These are phyloP conservation scores for Globisporangium nodosum DNA, from an alignment of 352 stramenopile species.

Conservation along the genomic window DNA sequence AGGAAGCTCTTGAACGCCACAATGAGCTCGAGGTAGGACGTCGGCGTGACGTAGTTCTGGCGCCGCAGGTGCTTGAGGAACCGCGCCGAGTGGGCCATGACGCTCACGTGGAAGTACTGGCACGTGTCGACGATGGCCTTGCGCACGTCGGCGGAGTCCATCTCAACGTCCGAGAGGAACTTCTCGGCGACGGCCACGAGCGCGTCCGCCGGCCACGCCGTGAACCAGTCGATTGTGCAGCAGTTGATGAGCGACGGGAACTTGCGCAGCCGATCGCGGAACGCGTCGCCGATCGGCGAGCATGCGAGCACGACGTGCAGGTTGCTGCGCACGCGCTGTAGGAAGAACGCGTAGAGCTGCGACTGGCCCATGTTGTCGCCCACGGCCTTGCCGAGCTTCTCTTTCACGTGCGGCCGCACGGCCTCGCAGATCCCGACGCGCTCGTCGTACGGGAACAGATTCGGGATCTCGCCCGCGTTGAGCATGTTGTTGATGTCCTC, in stretches of 20 bases:
- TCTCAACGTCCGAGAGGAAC: conserved; percentile 89
- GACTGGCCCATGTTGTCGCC: conserved; percentile 88
- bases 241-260: conserved; percentile 97
- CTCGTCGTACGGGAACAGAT: conserved; percentile 93
- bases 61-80: conserved; percentile 83
- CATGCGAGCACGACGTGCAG: conserved; percentile 94
- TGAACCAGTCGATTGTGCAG: conserved; percentile 98
- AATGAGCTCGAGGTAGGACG: conserved; percentile 94
- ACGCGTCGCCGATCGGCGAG: conserved; percentile 92
- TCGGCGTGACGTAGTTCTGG: conserved; percentile 95
- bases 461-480: conserved; percentile 93
- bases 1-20: conserved; percentile 92
- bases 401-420: conserved; percentile 88
- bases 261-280: conserved; percentile 91
- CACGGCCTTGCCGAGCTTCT: conserved; percentile 86
- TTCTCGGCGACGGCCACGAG: conserved; percentile 91
- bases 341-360: conserved; percentile 92
- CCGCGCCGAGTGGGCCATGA: conserved; percentile 76
- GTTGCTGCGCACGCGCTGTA: conserved; percentile 88
- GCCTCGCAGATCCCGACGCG: conserved; percentile 87
- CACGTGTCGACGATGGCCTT: conserved; percentile 88
- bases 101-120: conserved; percentile 91
- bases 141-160: conserved; percentile 70
- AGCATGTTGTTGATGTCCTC: conserved; percentile 97
- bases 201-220: conserved; percentile 90